These are phyloP conservation scores for Solanum raphanifolium DNA, from an alignment of 257 asterid species.

Conservation along the genomic window DNA sequence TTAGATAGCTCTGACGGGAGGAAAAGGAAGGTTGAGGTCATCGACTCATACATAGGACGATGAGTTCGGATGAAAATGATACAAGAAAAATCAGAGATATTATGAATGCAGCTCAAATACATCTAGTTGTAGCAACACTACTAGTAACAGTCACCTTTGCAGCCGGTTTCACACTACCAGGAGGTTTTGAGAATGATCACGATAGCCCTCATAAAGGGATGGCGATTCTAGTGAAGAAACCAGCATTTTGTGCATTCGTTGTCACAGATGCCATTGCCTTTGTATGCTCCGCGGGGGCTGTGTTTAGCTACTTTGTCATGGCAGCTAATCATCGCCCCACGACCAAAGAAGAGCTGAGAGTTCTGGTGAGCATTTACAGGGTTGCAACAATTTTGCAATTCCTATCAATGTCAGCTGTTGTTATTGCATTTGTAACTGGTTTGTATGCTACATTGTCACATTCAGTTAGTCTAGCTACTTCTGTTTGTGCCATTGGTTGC, in stretches of 20 bases:
- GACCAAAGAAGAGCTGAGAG: neutral
- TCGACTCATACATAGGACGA: neutral
- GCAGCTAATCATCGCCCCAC: neutral
- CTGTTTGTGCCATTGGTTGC: neutral
- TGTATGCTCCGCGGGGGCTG: conserved; percentile 1
- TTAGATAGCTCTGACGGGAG: neutral
- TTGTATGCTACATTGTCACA: conserved; percentile 6
- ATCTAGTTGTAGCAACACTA: neutral
- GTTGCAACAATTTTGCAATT: neutral
- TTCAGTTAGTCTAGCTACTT: neutral
- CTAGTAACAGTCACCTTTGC: neutral
- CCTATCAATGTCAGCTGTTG: conserved; percentile 10
- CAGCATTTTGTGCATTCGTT: conserved; percentile 12
- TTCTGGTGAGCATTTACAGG: neutral
- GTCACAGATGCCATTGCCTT: conserved; percentile 6
- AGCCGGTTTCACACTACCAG: conserved; percentile 13
- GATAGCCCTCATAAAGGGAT: conserved; percentile 1
- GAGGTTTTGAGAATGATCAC: conserved; percentile 1
- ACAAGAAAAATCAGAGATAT: neutral
- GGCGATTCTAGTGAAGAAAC: conserved; percentile 3
- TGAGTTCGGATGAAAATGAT: neutral
- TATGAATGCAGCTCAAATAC: neutral
- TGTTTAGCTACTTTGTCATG: neutral
- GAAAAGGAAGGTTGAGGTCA: neutral
- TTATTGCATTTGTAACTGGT: conserved; percentile 11